A percentile compares a stretch with the other conserved stretches of the same genome.
Evolutionary conservation across 768 basidiomycete species (phyloP).

Genomic region (Vararia minispora): DNA sequence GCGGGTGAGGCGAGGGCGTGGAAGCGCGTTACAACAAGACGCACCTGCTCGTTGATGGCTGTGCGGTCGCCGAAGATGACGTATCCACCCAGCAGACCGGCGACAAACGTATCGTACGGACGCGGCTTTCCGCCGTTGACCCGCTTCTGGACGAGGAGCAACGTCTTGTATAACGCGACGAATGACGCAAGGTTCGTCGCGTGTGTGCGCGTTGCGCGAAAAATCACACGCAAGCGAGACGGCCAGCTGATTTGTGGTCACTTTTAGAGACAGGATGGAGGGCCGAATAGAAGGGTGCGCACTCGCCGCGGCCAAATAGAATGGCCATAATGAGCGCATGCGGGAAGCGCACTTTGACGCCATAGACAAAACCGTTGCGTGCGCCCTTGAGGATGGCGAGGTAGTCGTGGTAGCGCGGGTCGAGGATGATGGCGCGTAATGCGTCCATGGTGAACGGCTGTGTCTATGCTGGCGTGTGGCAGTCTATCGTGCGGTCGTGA

Average conservation of each 20-base stretch:
- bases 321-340: constrained; percentile 97
- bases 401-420: constrained; percentile 81
- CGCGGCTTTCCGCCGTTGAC: constrained; percentile 75
- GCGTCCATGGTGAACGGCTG: constrained; percentile 15
- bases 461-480: no score
- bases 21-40: constrained; percentile 14
- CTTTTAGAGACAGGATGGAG: constrained; percentile 3
- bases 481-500: no score
- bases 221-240: constrained; percentile 56
- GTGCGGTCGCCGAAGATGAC: constrained; percentile 77
- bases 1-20: background rate
- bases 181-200: constrained; percentile 90
- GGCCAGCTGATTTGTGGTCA: constrained; percentile 43
- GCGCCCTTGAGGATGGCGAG: constrained; percentile 92
- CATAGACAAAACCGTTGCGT: constrained; percentile 82
- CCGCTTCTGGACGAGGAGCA: constrained; percentile 75
- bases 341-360: constrained; percentile 86
- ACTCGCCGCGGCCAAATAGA: constrained; percentile 89
- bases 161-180: constrained; percentile 84
- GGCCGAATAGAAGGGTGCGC: constrained; percentile 25
- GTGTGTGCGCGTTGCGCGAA: constrained; percentile 80
- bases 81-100: constrained; percentile 88
- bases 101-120: constrained; percentile 77
- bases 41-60: constrained; percentile 86
- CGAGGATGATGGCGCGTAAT: constrained; percentile 29